A percentile compares a stretch with the other conserved stretches of the same genome.
Evolutionary conservation across 257 asterid genomes (phyloP).

Genomic region (Cordia subcordata): DNA sequence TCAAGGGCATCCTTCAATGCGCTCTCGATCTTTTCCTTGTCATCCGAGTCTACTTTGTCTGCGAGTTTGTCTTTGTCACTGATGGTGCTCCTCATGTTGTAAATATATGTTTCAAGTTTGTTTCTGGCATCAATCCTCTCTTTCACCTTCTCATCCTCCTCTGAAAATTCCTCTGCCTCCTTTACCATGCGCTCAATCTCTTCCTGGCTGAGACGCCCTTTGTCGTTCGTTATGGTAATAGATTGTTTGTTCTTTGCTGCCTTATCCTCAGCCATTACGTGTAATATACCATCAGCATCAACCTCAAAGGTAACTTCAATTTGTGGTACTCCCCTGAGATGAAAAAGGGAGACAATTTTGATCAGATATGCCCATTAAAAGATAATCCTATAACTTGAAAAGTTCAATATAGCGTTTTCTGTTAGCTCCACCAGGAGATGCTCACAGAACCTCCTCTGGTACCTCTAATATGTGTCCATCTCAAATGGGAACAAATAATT

Average conservation of each 20-base stretch:
- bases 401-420: too few species aligned
- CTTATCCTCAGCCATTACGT: slow-evolving; percentile 22
- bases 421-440: too few species aligned
- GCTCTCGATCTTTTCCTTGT: slow-evolving; percentile 18
- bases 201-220: slow-evolving; percentile 14
- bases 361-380: too few species aligned
- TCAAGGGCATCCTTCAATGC: slow-evolving; percentile 17
- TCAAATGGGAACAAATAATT: too few species aligned
- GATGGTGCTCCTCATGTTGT: slow-evolving; percentile 20
- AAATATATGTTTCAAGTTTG: slow-evolving; percentile 18
- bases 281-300: slow-evolving; percentile 17
- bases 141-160: slow-evolving; percentile 18
- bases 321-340: slow-evolving; percentile 16
- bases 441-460: too few species aligned
- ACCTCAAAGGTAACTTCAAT: slow-evolving; percentile 24
- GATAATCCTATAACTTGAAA: neutral
- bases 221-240: slow-evolving; percentile 17
- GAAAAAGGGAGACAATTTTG: too few species aligned
- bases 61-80: slow-evolving; percentile 24
- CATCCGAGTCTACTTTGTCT: slow-evolving; percentile 19
- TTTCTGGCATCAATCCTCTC: slow-evolving; percentile 21
- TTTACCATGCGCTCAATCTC: slow-evolving; percentile 18
- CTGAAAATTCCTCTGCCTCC: slow-evolving; percentile 21
- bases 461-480: too few species aligned
- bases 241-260: slow-evolving; percentile 19